Conservation (phyloP, 2,329 filamentous ascomycete species). For the Pseudogymnoascus sp. region DNA sequence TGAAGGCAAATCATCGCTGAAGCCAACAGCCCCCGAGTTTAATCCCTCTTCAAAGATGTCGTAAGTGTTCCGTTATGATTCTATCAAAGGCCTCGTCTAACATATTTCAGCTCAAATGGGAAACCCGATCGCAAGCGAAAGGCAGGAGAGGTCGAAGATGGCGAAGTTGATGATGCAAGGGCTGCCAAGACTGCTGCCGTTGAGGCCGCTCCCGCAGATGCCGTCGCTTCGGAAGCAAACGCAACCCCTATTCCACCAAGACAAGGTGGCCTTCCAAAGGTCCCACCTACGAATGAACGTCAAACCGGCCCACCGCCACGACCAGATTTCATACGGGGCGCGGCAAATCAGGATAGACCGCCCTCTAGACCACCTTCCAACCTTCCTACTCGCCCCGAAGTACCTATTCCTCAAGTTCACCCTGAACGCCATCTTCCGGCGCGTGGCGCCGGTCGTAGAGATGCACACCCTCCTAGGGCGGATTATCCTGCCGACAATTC, state of each 20-base stretch:
- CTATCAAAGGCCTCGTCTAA: neutral
- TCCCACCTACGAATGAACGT: neutral
- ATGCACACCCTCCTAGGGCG: constrained; percentile 18
- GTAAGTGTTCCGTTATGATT: constrained; percentile 17
- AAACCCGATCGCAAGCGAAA: constrained; percentile 19
- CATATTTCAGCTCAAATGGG: neutral
- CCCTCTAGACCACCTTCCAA: constrained; percentile 11
- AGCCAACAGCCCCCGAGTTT: constrained; percentile 55
- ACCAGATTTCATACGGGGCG: neutral
- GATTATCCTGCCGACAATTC: neutral
- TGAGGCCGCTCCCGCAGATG: neutral
- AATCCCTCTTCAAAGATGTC: constrained; percentile 39
- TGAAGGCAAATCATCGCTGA: constrained; percentile 36
- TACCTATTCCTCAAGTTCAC: constrained; percentile 16
- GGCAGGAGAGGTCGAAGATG: constrained; percentile 55
- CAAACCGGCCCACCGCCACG: neutral
- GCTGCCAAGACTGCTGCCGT: constrained; percentile 16
- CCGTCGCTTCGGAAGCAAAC: constrained; percentile 9
- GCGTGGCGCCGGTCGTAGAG: constrained; percentile 24
- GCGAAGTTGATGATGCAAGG: constrained; percentile 59
- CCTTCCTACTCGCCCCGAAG: constrained; percentile 27
- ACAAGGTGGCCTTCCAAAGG: neutral
- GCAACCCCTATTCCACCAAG: neutral
- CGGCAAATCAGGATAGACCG: neutral
- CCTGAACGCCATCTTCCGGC: constrained; percentile 25